Conservation (phyloP, 208 protist species). For the Acanthamoeba triangularis region DNA sequence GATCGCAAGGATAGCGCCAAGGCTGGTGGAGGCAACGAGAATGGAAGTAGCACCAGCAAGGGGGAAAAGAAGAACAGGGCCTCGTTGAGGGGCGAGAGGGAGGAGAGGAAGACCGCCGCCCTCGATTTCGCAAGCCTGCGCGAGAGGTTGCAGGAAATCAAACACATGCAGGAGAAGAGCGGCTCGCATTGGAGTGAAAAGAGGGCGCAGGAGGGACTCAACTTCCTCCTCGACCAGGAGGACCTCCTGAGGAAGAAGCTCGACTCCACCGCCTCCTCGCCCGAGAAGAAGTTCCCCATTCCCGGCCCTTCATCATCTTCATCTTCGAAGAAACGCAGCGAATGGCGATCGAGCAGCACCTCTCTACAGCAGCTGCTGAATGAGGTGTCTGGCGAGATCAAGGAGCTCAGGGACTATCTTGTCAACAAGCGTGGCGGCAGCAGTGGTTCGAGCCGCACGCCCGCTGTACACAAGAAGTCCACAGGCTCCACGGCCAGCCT, state of each 20-base stretch:
- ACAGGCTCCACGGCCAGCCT: conserved; percentile 23
- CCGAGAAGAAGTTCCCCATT: conserved; percentile 58
- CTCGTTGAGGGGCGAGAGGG: neutral
- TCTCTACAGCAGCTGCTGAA: conserved; percentile 60
- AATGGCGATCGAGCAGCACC: conserved; percentile 26
- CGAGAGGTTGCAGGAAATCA: conserved; percentile 59
- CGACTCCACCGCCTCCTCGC: conserved; percentile 27
- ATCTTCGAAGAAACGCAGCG: neutral
- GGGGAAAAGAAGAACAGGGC: conserved; percentile 13
- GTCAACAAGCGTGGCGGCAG: conserved; percentile 45
- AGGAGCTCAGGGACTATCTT: conserved; percentile 59
- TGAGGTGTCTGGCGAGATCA: conserved; percentile 67
- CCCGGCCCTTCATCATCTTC: neutral
- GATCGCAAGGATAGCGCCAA: neutral
- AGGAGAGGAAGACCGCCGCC: conserved; percentile 9
- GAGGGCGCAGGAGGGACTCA: conserved; percentile 49
- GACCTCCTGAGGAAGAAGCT: conserved; percentile 57
- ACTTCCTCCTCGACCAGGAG: conserved; percentile 70
- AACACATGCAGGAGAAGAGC: conserved; percentile 61
- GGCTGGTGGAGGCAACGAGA: neutral
- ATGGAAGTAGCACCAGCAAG: neutral
- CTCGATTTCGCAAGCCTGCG: conserved; percentile 30
- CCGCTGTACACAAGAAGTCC: conserved; percentile 34
- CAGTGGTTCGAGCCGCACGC: neutral
- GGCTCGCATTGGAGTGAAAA: conserved; percentile 46